Evolutionary conservation across 345 rosid species (phyloP).

Genomic region (Citrus australasica): DNA sequence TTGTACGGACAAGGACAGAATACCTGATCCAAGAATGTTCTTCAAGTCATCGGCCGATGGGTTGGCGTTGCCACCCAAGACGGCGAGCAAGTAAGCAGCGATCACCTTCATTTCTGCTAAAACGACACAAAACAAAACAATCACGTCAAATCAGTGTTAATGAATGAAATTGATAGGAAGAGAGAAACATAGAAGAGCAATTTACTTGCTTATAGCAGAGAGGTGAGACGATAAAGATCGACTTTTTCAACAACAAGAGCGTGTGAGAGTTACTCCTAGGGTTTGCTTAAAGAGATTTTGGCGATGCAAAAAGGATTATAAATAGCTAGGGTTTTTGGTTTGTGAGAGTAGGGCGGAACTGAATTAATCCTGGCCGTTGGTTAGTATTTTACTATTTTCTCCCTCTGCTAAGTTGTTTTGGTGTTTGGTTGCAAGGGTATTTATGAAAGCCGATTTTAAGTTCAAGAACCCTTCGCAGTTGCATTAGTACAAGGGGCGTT

Average conservation of each 20-base stretch:
- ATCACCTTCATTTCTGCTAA: slow-evolving; percentile 64
- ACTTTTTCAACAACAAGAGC: no score
- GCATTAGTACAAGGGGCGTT: neutral
- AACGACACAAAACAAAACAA: neutral
- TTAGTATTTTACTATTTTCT: neutral
- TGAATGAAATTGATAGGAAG: neutral
- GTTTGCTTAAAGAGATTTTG: neutral
- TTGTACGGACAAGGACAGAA: neutral
- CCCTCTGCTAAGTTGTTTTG: neutral
- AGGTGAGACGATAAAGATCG: neutral
- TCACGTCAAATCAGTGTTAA: neutral
- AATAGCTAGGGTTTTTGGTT: slow-evolving; percentile 25
- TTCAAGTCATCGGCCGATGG: slow-evolving; percentile 60
- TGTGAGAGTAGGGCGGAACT: neutral
- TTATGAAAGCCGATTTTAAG: neutral
- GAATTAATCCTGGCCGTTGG: slow-evolving; percentile 13
- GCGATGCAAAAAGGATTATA: neutral
- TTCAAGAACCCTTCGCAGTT: neutral
- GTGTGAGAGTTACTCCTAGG: neutral
- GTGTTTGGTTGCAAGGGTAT: neutral
- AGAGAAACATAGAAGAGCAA: neutral
- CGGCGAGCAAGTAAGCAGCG: slow-evolving; percentile 74
- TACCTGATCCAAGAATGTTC: slow-evolving; percentile 66
- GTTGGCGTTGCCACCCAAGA: slow-evolving; percentile 56
- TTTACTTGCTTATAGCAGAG: neutral